Base-by-base conservation (phyloP, 768 basidiomycete genomes). In the Xerocomellus dryophilus region DNA sequence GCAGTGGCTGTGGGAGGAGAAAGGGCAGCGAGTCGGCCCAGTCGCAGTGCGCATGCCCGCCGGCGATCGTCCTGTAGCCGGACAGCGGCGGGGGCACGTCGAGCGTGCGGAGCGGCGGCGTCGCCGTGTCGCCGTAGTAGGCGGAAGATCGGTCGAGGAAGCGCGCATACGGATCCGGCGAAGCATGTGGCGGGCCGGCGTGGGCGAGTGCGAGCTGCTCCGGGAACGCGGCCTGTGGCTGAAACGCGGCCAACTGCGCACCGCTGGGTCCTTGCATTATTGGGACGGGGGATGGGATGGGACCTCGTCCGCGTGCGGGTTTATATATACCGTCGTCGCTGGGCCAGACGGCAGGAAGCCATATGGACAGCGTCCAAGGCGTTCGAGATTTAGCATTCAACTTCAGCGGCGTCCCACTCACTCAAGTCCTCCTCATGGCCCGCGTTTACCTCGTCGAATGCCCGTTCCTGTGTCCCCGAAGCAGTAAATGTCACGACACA, bases 111-210 rank as follows among this genome's bases (percentile, higher is more conserved):
- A 62, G 38, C 5, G 56, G 45, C 51, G 57, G 35, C 35, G 35
- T 36, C 35, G 39, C 18, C 39, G 39, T 18, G 47, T 48, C 47
- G 36, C 4, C 7, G 31, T 50, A 50, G 48, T 50, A 67, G 57
- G 56, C 53, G 57, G 66, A 58, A 62, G 66, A 69, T 67, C 67
- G 54, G 53, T 65, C 67, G 59, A 69, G 53, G 67, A 67, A 68
- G 67, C 59, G 63, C 44, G 61, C 5, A 17, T 58, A 59, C 48
- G 65, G 55, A 58, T 66, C 65, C 56, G 64, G 55, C 8, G 61
- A 59, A 55, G 39, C 54, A 27, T 31, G 32, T 6, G 20, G 12
- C 45, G 43, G 43, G 2, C 43, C 44, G 43, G 45, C 6, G 45
- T 34, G 45, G 21, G 45, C 14, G 47, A 43, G 44, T 32, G 49